Percentiles rank a stretch among this genome's conserved stretches.
These are phyloP conservation scores for Porphyridium purpureum DNA, from an alignment of 23 red algal genomes.

Conservation along the genomic window DNA sequence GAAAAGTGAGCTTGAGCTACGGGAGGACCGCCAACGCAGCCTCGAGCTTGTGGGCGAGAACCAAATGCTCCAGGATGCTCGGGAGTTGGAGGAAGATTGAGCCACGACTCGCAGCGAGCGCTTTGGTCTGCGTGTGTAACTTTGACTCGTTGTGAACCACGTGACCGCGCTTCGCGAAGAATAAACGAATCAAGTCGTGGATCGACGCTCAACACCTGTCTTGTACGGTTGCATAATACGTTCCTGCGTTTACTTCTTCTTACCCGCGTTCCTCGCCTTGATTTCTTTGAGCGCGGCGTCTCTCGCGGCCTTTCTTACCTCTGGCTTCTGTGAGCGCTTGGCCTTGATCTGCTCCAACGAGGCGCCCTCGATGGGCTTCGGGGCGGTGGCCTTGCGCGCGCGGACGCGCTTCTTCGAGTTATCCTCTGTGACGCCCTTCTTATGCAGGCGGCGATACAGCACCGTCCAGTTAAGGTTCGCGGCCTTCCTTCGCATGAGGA, in stretches of 20 bases:
- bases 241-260: constrained; percentile 10
- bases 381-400: constrained; percentile 40
- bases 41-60: too few species aligned
- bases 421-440: constrained; percentile 92
- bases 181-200: too few species aligned
- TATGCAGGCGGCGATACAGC: constrained; percentile 90
- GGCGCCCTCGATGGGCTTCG: constrained; percentile 91
- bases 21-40: too few species aligned
- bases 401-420: constrained; percentile 41
- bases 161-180: too few species aligned
- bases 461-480: constrained; percentile 91
- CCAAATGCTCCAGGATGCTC: too few species aligned
- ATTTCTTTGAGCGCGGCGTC: constrained; percentile 77
- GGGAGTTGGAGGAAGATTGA: too few species aligned
- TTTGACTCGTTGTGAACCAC: too few species aligned
- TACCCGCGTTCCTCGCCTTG: constrained; percentile 59
- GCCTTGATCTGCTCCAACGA: constrained; percentile 91
- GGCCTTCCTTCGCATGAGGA: constrained; percentile 89
- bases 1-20: too few species aligned
- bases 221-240: too few species aligned
- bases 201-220: too few species aligned
- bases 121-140: too few species aligned
- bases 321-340: constrained; percentile 68
- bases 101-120: too few species aligned
- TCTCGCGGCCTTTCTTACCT: constrained; percentile 65